phyloP scores from a whole-genome alignment of 495 filamentous ascomycete species.

The Penicillium arizonense region DNA sequence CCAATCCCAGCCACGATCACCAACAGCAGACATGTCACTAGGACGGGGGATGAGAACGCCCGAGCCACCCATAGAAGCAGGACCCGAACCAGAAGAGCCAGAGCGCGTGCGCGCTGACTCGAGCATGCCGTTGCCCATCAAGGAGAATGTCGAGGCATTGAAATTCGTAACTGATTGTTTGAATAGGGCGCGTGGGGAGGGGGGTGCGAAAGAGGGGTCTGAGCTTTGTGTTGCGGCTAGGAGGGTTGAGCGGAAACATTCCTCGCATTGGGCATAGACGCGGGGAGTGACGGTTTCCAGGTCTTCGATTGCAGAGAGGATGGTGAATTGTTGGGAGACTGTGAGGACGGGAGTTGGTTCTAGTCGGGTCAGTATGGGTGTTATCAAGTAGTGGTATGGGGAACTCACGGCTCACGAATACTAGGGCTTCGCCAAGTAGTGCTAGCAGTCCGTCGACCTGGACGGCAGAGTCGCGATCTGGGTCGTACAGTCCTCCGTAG shows the following conservation, averaged over 20 bases:
- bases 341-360: slow-evolving; percentile 37
- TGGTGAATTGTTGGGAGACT: slow-evolving; percentile 65
- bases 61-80: slow-evolving; percentile 47
- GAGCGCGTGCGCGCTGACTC: slow-evolving; percentile 46
- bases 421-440: slow-evolving; percentile 76
- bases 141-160: slow-evolving; percentile 56
- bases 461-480: slow-evolving; percentile 71
- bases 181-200: slow-evolving; percentile 61
- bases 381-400: not conserved
- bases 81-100: slow-evolving; percentile 51
- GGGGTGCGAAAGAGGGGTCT: slow-evolving; percentile 45
- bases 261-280: slow-evolving; percentile 68
- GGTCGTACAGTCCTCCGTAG: slow-evolving; percentile 81
- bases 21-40: slow-evolving; percentile 35
- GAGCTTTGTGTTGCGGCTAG: slow-evolving; percentile 38
- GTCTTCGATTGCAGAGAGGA: slow-evolving; percentile 81
- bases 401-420: slow-evolving; percentile 64
- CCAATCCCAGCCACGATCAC: slow-evolving; percentile 82
- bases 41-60: slow-evolving; percentile 51
- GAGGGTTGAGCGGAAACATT: slow-evolving; percentile 60
- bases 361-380: slow-evolving; percentile 17
- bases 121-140: slow-evolving; percentile 72
- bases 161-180: slow-evolving; percentile 63
- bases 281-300: slow-evolving; percentile 69
- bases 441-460: slow-evolving; percentile 82